Percentiles rank a stretch among this genome's conserved stretches.
These are phyloP conservation scores for Fusarium xyrophilum DNA, from an alignment of 2,329 filamentous ascomycete genomes.

Conservation along the genomic window DNA sequence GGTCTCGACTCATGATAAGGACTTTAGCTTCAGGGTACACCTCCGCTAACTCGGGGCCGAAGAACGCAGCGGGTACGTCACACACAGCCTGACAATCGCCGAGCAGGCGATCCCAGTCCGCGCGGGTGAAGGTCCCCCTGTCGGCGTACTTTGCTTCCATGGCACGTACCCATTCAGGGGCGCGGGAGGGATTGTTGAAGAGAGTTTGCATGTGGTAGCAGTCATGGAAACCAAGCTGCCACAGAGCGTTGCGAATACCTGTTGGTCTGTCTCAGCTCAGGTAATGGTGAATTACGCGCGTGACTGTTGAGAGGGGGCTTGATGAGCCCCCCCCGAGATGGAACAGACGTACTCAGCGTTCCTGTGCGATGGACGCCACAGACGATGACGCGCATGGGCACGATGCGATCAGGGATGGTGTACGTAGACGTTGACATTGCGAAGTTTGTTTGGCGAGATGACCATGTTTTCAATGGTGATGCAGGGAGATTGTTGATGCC, in stretches of 20 bases:
- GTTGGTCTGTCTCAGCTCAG: conserved; percentile 15
- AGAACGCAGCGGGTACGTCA: conserved; percentile 64
- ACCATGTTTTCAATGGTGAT: conserved; percentile 7
- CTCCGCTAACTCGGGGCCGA: conserved; percentile 48
- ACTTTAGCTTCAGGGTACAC: conserved; percentile 48
- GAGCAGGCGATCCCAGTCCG: conserved; percentile 56
- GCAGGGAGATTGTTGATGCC: conserved; percentile 20
- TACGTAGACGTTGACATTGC: conserved; percentile 26
- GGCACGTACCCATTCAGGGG: conserved; percentile 44
- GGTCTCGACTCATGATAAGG: conserved; percentile 50
- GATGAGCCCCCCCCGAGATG: background rate
- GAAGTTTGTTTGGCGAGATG: conserved; percentile 16
- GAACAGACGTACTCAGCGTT: conserved; percentile 46
- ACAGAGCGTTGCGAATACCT: conserved; percentile 47
- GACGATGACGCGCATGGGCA: conserved; percentile 51
- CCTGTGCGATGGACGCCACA: conserved; percentile 50
- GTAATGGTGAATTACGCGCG: background rate
- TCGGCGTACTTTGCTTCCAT: conserved; percentile 45
- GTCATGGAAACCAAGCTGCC: conserved; percentile 47
- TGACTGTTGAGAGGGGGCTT: background rate
- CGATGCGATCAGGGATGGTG: conserved; percentile 40
- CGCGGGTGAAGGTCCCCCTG: conserved; percentile 44
- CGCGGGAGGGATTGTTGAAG: conserved; percentile 38
- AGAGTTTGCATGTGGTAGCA: conserved; percentile 49
- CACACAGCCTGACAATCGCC: conserved; percentile 58